Base-by-base conservation (phyloP, 2,329 filamentous ascomycete species). In the Xylariaceae sp. region DNA sequence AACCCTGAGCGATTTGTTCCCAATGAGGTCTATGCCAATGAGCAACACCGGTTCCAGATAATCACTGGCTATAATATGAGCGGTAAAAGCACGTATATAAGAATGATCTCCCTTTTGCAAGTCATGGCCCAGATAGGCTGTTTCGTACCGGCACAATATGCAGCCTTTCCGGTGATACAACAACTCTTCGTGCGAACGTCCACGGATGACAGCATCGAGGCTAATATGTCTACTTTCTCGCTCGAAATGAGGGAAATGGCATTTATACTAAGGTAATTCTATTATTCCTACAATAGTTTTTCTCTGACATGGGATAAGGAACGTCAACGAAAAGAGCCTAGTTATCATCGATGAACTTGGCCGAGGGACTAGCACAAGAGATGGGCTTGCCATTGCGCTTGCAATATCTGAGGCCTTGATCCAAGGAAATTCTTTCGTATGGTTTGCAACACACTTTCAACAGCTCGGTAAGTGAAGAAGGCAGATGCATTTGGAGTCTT, bases 31-130 rank as follows among this genome's bases (percentile, higher is more conserved):
- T 98, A 93, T 66, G 89, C 91, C 2, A 89, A 88, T 0, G 82
- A 89, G 32, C 87, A 93, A 57, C 86, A 87, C 37, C 86, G 93
- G 1, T 96, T 97, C 67, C 93, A 98, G 63, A 89, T 98, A 59
- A 88, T 99, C 60, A 98, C 93, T 0, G 93, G 95, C 2, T 96
- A 91, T 71, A 99, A 99, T 66, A 99, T 99, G 95, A 96, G 91
- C 65, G 95, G 93, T 0, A 99, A 98, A 72, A 96, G 90, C 61
- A 99, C 93, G 0, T 98, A 97, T 68, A 96, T 98, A 60, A 86
- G 91, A 48, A 88, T 89, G 1, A 80, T 96, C 20, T 90, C 93
- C 0, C 77, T 99, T 29, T 85, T 96, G 68, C 86, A 89, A 44
- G 86, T 99, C 55, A 97, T 99, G 92, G 91, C 91, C 0, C 95